Evolutionary conservation across 2,329 filamentous ascomycete genomes (phyloP).

Genomic region (Colletotrichum incanum): DNA sequence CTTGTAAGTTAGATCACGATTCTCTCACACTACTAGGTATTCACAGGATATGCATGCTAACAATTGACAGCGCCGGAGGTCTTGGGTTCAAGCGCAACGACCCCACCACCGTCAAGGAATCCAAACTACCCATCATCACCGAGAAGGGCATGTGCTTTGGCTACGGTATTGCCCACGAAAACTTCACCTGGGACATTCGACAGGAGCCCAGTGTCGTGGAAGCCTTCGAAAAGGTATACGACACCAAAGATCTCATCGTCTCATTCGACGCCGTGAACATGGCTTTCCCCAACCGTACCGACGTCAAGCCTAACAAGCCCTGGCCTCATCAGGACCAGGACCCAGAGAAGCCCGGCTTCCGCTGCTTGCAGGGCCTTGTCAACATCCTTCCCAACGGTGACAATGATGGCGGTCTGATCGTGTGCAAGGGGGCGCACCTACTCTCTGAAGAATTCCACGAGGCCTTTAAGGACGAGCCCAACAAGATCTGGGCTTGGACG

Average conservation of each 20-base stretch:
- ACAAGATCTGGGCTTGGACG: constrained; percentile 48
- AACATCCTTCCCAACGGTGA: constrained; percentile 22
- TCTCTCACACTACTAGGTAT: neutral
- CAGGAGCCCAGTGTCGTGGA: constrained; percentile 26
- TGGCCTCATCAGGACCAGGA: constrained; percentile 36
- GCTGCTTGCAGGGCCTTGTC: constrained; percentile 24
- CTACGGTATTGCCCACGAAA: constrained; percentile 32
- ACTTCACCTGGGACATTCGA: constrained; percentile 26
- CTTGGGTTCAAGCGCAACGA: constrained; percentile 51
- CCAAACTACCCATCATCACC: constrained; percentile 45
- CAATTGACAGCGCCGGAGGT: neutral
- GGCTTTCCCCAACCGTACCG: constrained; percentile 28
- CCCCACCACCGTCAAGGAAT: constrained; percentile 54
- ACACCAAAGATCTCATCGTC: constrained; percentile 27
- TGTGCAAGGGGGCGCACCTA: constrained; percentile 28
- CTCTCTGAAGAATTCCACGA: constrained; percentile 45
- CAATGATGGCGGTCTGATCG: constrained; percentile 26
- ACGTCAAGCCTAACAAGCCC: constrained; percentile 25
- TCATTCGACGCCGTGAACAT: constrained; percentile 34
- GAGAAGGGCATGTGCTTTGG: constrained; percentile 35
- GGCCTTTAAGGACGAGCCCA: constrained; percentile 20
- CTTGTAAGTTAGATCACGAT: neutral
- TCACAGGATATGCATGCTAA: neutral
- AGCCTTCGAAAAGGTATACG: constrained; percentile 31
- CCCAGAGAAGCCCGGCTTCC: constrained; percentile 23